Percentiles rank a stretch among this genome's conserved stretches.
These are phyloP conservation scores for Wickerhamiella allomyrinae DNA, from an alignment of 805 yeast genomes.

Conservation along the genomic window DNA sequence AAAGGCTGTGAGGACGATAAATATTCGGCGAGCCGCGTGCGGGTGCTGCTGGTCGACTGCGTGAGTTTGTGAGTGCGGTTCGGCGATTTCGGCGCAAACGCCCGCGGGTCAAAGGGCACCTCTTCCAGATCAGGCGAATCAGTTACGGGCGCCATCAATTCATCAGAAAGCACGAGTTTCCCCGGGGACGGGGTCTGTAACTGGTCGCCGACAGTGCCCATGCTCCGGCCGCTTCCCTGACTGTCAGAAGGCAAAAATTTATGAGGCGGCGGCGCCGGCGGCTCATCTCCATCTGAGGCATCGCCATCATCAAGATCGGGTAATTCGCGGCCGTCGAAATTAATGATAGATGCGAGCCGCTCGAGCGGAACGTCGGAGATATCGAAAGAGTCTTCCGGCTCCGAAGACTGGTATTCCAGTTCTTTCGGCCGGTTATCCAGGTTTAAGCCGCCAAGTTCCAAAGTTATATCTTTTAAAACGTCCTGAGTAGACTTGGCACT, in stretches of 20 bases:
- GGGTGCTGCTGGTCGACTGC: not conserved
- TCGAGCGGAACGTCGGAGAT: not conserved
- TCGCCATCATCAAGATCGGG: conserved; percentile 1
- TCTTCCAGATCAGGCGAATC: conserved; percentile 14
- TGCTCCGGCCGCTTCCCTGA: conserved; percentile 6
- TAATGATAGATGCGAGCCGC: not conserved
- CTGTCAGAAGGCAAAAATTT: conserved; percentile 9
- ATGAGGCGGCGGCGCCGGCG: conserved; percentile 28
- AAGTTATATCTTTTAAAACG: conserved; percentile 17
- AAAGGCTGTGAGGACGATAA: no score
- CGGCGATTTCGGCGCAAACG: conserved; percentile 8
- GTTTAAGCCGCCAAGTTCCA: conserved; percentile 15
- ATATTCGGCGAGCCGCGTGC: conserved; percentile 2
- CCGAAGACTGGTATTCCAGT: not conserved
- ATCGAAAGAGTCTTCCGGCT: not conserved
- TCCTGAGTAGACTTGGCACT: conserved; percentile 17
- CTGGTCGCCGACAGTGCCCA: not conserved
- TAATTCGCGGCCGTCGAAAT: not conserved
- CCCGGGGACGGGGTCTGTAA: not conserved
- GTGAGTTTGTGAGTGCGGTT: conserved; percentile 8
- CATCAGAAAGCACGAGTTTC: not conserved
- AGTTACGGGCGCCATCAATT: conserved; percentile 1
- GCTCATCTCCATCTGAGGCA: conserved; percentile 11
- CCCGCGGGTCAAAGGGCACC: conserved; percentile 16
- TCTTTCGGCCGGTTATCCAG: conserved; percentile 11